A percentile compares a stretch with the other conserved stretches of the same genome.
These are phyloP conservation scores for Jamesozyma rosinii DNA, from an alignment of 805 yeast genomes.

Conservation along the genomic window DNA sequence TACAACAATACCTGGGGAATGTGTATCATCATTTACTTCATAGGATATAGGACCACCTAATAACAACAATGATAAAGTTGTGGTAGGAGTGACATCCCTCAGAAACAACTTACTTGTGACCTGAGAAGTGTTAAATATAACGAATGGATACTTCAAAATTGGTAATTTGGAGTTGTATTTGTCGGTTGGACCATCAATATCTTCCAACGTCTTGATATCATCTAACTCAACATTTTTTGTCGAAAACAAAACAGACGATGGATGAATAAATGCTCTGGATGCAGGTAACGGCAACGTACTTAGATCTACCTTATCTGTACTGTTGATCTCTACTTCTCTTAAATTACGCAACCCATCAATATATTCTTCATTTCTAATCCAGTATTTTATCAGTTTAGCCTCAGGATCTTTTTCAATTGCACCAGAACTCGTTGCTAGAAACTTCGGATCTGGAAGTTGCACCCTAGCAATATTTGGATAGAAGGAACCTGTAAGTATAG, in stretches of 20 bases:
- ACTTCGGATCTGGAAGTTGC: slow-evolving; percentile 75
- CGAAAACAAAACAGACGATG: slow-evolving; percentile 68
- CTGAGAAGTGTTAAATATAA: slow-evolving; percentile 52
- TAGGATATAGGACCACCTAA: slow-evolving; percentile 70
- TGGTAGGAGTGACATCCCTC: slow-evolving; percentile 71
- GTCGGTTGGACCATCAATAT: slow-evolving; percentile 13
- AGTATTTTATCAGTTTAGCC: slow-evolving; percentile 58
- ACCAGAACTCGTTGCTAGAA: slow-evolving; percentile 58
- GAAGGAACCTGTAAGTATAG: slow-evolving; percentile 70
- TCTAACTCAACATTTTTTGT: slow-evolving; percentile 27
- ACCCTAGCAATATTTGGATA: slow-evolving; percentile 79
- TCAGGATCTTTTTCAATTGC: slow-evolving; percentile 83
- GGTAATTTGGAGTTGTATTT: slow-evolving; percentile 27
- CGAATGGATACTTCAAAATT: slow-evolving; percentile 44
- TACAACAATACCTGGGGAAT: slow-evolving; percentile 75
- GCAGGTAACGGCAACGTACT: slow-evolving; percentile 39
- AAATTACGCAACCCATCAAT: slow-evolving; percentile 24
- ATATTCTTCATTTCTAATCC: slow-evolving; percentile 58
- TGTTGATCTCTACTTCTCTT: slow-evolving; percentile 8
- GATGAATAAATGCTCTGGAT: slow-evolving; percentile 73
- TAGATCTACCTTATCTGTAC: not conserved
- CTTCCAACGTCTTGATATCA: slow-evolving; percentile 17
- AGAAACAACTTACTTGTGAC: slow-evolving; percentile 61
- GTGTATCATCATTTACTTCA: slow-evolving; percentile 40
- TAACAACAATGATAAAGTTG: slow-evolving; percentile 59